Percentiles rank a stretch among this genome's conserved stretches.
phyloP scores from a whole-genome alignment of 1,284 basidiomycete genomes.

The Moniliophthora roreri region DNA sequence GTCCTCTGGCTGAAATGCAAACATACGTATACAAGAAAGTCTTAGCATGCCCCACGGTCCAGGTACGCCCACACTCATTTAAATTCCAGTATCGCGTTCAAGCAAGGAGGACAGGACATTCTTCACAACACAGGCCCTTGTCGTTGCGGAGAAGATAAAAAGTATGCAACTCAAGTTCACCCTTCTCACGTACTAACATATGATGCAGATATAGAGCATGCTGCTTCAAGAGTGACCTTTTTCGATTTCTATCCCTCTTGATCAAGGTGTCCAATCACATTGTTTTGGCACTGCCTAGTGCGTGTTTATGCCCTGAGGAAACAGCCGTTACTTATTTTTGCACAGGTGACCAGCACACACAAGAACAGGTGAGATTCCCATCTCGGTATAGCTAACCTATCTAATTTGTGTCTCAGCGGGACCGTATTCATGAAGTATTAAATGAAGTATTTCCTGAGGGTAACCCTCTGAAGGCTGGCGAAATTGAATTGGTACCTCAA shows the following conservation, averaged over 20 bases:
- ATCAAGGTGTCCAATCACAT: constrained; percentile 88
- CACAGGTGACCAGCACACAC: constrained; percentile 58
- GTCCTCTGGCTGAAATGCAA: constrained; percentile 73
- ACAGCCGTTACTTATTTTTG: background rate
- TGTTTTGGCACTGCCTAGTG: constrained; percentile 76
- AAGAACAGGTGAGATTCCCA: constrained; percentile 52
- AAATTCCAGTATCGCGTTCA: too few species aligned
- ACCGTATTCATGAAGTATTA: constrained; percentile 59
- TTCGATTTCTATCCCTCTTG: constrained; percentile 75
- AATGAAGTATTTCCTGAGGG: constrained; percentile 56
- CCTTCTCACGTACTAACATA: constrained; percentile 37
- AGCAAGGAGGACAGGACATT: constrained; percentile 69
- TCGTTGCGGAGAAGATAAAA: constrained; percentile 60
- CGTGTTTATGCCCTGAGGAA: constrained; percentile 7
- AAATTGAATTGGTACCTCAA: constrained; percentile 56
- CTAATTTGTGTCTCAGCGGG: constrained; percentile 35
- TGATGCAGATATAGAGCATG: constrained; percentile 54
- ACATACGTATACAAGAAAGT: constrained; percentile 71
- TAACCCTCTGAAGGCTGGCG: constrained; percentile 56
- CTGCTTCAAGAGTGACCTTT: constrained; percentile 42
- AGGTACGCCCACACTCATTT: too few species aligned
- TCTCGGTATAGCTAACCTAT: background rate
- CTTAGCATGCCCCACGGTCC: constrained; percentile 53
- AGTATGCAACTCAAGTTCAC: constrained; percentile 36
- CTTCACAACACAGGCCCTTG: constrained; percentile 69